Percentiles rank a stretch among this genome's conserved stretches.
phyloP scores from a whole-genome alignment of 805 yeast genomes.

The Jamesozyma piceae region DNA sequence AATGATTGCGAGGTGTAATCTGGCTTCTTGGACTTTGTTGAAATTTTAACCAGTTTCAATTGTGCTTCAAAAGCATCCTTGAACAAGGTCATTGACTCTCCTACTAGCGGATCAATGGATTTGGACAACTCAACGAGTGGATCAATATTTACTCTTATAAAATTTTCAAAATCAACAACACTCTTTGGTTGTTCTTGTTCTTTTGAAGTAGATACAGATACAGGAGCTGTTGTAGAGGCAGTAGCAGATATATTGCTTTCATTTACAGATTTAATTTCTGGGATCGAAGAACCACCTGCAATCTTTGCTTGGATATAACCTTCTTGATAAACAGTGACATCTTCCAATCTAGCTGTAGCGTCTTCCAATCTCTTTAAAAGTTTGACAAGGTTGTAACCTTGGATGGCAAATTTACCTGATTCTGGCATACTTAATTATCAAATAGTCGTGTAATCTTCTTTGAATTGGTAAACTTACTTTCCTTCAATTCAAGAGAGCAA shows the following conservation, averaged over 20 bases:
- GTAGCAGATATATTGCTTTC: background rate
- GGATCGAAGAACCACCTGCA: conserved; percentile 2
- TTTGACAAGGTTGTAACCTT: conserved; percentile 82
- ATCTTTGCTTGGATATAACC: conserved; percentile 36
- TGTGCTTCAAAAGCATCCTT: conserved; percentile 50
- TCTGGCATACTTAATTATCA: too few relatives aligned
- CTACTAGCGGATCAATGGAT: conserved; percentile 41
- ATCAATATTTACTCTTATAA: conserved; percentile 42
- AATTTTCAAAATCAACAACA: conserved; percentile 43
- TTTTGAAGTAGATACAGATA: conserved; percentile 7
- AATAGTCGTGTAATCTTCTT: background rate
- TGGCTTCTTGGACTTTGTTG: conserved; percentile 56
- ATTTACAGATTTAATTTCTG: background rate
- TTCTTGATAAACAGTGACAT: conserved; percentile 72
- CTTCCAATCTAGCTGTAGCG: conserved; percentile 88
- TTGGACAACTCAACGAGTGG: conserved; percentile 45
- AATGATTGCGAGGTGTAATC: conserved; percentile 45
- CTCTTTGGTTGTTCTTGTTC: conserved; percentile 31
- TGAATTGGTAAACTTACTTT: too few relatives aligned
- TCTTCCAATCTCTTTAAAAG: conserved; percentile 78
- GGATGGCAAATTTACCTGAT: conserved; percentile 32
- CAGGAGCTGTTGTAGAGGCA: conserved; percentile 10
- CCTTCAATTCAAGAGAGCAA: too few relatives aligned
- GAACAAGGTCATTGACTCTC: conserved; percentile 37
- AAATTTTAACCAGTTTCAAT: conserved; percentile 49